These are phyloP conservation scores for Alopecurus myosuroides DNA, from an alignment of 176 grass and related monocot genomes.

Conservation along the genomic window DNA sequence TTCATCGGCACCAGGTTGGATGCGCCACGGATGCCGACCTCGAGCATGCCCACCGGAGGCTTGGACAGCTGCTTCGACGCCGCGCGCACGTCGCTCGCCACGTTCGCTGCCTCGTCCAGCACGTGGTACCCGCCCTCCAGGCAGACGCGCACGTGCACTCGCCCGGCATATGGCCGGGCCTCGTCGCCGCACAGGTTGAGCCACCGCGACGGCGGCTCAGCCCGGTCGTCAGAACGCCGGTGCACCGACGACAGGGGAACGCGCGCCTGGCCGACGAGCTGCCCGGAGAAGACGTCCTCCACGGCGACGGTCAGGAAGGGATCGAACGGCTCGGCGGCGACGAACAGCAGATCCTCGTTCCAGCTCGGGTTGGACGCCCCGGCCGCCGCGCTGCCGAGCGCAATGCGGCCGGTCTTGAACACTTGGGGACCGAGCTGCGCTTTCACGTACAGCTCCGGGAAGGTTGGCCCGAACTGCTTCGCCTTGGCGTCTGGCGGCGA, in stretches of 20 bases:
- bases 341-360: conserved; percentile 97
- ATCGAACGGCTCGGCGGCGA: conserved; percentile 91
- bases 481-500: conserved; percentile 46
- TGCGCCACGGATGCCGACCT: conserved; percentile 86
- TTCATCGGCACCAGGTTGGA: conserved; percentile 94
- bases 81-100: conserved; percentile 90
- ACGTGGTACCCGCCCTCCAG: conserved; percentile 99
- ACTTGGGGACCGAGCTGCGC: conserved; percentile 82
- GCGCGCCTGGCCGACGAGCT: conserved; percentile 58
- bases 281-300: conserved; percentile 58
- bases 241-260: conserved; percentile 79
- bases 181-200: conserved; percentile 84
- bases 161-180: conserved; percentile 71
- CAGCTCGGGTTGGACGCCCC: conserved; percentile 82
- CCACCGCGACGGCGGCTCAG: conserved; percentile 85
- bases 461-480: conserved; percentile 17
- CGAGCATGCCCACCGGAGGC: conserved; percentile 84
- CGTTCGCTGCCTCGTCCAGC: conserved; percentile 91
- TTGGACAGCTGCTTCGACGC: conserved; percentile 95
- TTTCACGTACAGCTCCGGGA: conserved; percentile 75
- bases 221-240: conserved; percentile 62
- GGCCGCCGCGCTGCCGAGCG: conserved; percentile 51
- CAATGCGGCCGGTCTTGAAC: conserved; percentile 78
- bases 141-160: conserved; percentile 86
- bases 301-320: conserved; percentile 70